These are phyloP conservation scores for Fusarium sp. DNA, from an alignment of 2,329 filamentous ascomycete genomes.

Conservation along the genomic window DNA sequence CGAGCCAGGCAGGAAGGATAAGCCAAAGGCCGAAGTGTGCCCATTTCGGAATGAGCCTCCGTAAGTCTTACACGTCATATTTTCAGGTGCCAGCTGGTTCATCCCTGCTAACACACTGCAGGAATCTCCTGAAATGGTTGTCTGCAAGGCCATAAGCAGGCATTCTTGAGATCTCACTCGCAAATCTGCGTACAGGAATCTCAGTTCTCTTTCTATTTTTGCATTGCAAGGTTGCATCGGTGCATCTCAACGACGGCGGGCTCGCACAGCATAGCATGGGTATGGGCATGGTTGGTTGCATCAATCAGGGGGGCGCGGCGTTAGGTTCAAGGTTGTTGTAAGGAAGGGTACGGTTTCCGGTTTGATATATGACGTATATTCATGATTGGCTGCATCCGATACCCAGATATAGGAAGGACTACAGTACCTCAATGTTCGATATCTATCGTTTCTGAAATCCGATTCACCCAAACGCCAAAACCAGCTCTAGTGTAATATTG, in stretches of 20 bases:
- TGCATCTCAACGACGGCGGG: constrained; percentile 37
- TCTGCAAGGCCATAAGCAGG: constrained; percentile 16
- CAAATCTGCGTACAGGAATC: constrained; percentile 21
- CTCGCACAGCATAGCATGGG: constrained; percentile 40
- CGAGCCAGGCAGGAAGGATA: constrained; percentile 41
- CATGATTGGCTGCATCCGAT: constrained; percentile 31
- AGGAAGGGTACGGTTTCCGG: constrained; percentile 22
- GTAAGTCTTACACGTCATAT: constrained; percentile 41
- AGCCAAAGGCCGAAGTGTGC: constrained; percentile 39
- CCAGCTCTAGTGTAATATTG: constrained; percentile 19
- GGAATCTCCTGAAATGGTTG: constrained; percentile 38
- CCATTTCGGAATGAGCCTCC: constrained; percentile 44
- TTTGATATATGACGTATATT: constrained; percentile 32
- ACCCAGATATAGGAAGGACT: constrained; percentile 9
- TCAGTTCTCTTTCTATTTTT: constrained; percentile 35
- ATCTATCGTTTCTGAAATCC: constrained; percentile 26
- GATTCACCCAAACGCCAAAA: constrained; percentile 20
- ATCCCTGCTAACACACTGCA: constrained; percentile 43
- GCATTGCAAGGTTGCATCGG: constrained; percentile 32
- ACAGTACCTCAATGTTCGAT: constrained; percentile 19
- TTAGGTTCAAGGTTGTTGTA: constrained; percentile 35
- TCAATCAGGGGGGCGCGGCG: constrained; percentile 36
- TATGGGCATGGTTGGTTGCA: constrained; percentile 36
- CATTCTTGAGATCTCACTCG: constrained; percentile 19
- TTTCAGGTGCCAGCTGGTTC: constrained; percentile 13